Evolutionary conservation across 495 filamentous ascomycete species (phyloP).

Genomic region (Hypomontagnella submonticulosa): DNA sequence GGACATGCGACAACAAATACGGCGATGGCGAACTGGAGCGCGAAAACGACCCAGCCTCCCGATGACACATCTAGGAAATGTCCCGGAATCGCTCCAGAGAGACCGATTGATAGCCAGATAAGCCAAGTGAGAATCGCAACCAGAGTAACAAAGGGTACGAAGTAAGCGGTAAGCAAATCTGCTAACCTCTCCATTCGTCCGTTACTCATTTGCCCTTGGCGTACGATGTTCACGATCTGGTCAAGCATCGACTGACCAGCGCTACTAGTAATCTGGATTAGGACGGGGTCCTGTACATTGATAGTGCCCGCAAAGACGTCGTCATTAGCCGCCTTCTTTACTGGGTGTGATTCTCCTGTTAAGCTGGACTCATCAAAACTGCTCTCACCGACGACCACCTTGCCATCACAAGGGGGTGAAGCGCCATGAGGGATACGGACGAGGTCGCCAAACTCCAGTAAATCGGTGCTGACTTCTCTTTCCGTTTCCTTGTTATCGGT

Average conservation of each 20-base stretch:
- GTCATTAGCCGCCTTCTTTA: conserved; percentile 77
- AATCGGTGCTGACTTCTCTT: conserved; percentile 68
- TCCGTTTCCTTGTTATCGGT: conserved; percentile 47
- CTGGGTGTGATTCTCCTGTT: conserved; percentile 85
- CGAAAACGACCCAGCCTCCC: conserved; percentile 88
- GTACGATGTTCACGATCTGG: conserved; percentile 87
- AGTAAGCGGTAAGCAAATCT: conserved; percentile 85
- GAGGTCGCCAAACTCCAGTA: conserved; percentile 84
- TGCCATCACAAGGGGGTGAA: conserved; percentile 88
- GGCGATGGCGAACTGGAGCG: conserved; percentile 90
- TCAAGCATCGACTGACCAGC: conserved; percentile 90
- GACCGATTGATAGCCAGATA: conserved; percentile 81
- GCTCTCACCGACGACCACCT: conserved; percentile 69
- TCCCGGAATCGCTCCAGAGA: conserved; percentile 71
- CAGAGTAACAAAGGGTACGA: conserved; percentile 85
- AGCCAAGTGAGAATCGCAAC: conserved; percentile 86
- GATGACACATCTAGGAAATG: conserved; percentile 73
- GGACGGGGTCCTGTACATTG: conserved; percentile 78
- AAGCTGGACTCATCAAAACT: conserved; percentile 90
- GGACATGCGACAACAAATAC: conserved; percentile 97
- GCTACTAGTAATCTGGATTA: conserved; percentile 74
- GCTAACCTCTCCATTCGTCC: conserved; percentile 90
- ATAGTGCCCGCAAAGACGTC: conserved; percentile 86
- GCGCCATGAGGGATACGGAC: conserved; percentile 80
- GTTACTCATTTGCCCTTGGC: conserved; percentile 88